These are phyloP conservation scores for Wickerhamiella pararugosa DNA, from an alignment of 1,139 yeast species.

Conservation along the genomic window DNA sequence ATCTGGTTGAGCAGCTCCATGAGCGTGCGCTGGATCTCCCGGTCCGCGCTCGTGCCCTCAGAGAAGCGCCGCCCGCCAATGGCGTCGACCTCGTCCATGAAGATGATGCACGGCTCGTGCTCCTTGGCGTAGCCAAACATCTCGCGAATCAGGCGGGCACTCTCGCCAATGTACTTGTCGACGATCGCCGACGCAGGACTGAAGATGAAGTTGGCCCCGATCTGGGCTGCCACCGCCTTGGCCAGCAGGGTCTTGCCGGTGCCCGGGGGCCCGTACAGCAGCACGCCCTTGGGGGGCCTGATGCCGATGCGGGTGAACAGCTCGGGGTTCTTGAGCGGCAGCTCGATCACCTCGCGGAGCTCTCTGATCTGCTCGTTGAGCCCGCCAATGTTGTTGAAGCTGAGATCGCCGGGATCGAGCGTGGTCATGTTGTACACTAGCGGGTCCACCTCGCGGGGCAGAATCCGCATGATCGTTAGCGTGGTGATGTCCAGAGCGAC, in stretches of 20 bases:
- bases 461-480: conserved; percentile 88
- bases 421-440: conserved; percentile 97
- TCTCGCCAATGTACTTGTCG: conserved; percentile 96
- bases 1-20: conserved; percentile 96
- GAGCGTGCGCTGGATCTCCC: conserved; percentile 96
- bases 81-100: conserved; percentile 99
- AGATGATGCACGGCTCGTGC: conserved; percentile 96
- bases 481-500: conserved; percentile 98
- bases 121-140: conserved; percentile 98
- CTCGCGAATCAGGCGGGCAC: conserved; percentile 91
- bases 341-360: conserved; percentile 91
- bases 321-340: conserved; percentile 95
- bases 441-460: conserved; percentile 98
- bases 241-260: conserved; percentile 95
- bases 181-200: conserved; percentile 98
- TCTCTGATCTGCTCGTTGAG: conserved; percentile 91
- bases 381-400: conserved; percentile 95
- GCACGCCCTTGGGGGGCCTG: conserved; percentile 95
- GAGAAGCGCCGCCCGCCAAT: conserved; percentile 97
- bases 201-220: conserved; percentile 94
- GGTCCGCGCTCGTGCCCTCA: conserved; percentile 97
- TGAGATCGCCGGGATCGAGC: conserved; percentile 90
- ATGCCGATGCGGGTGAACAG: conserved; percentile 91
- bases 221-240: conserved; percentile 96
- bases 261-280: conserved; percentile 98